Percentiles rank a stretch among this genome's conserved stretches.
These are phyloP conservation scores for Penicillium steckii DNA, from an alignment of 495 filamentous ascomycete species.

Conservation along the genomic window DNA sequence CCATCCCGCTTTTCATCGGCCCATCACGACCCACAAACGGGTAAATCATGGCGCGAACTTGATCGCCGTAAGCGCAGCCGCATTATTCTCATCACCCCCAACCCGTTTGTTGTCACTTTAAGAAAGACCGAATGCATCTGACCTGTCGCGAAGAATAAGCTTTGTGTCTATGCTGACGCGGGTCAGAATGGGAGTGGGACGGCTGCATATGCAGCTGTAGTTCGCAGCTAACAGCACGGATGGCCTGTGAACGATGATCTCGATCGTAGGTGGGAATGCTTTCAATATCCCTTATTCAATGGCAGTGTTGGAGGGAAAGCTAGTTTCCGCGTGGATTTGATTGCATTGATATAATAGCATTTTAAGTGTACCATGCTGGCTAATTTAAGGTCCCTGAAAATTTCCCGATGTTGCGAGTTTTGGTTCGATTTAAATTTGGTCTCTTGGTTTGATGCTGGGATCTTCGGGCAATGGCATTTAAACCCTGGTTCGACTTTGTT, in stretches of 20 bases:
- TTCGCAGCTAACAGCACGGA: neutral
- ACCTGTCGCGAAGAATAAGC: slow-evolving; percentile 3
- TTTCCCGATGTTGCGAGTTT: slow-evolving; percentile 10
- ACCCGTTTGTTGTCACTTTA: slow-evolving; percentile 3
- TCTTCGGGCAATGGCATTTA: neutral
- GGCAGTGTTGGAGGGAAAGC: neutral
- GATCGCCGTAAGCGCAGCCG: slow-evolving; percentile 7
- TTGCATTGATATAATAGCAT: too few relatives aligned
- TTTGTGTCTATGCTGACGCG: neutral
- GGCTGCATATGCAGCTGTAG: slow-evolving; percentile 3
- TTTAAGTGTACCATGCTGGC: neutral
- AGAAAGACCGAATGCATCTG: neutral
- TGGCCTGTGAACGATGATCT: neutral
- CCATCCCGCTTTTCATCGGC: slow-evolving; percentile 1
- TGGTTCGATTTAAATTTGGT: slow-evolving; percentile 12
- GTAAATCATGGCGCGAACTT: neutral
- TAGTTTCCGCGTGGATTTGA: neutral
- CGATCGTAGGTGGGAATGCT: too few relatives aligned
- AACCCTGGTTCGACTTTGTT: neutral
- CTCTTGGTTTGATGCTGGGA: neutral
- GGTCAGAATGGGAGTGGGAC: neutral
- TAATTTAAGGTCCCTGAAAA: neutral
- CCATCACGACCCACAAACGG: slow-evolving; percentile 15
- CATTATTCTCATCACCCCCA: neutral
- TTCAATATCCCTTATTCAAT: neutral